phyloP scores from a whole-genome alignment of 75 land plant species.

The Pinus albicaulis region DNA sequence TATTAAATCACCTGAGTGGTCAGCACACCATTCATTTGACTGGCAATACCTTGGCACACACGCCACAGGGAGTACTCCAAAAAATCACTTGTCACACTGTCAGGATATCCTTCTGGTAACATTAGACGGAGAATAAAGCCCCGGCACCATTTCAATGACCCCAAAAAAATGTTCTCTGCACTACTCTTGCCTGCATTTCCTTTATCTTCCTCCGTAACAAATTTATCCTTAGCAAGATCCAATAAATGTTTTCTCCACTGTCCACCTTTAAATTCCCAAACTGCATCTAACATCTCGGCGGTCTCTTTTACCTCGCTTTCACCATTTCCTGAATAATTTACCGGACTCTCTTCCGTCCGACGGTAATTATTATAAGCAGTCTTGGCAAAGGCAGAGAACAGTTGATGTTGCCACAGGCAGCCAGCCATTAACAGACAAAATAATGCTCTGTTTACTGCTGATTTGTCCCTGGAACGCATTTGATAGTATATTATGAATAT shows the following conservation, averaged over 20 bases:
- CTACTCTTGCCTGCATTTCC: background rate
- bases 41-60: constrained; percentile 83
- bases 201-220: constrained; percentile 23
- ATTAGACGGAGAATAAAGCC: constrained; percentile 48
- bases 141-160: constrained; percentile 16
- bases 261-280: constrained; percentile 80
- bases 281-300: constrained; percentile 12
- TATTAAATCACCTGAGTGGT: constrained; percentile 79
- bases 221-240: constrained; percentile 50
- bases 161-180: background rate
- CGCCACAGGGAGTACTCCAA: constrained; percentile 95
- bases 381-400: constrained; percentile 11
- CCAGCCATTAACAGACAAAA: background rate
- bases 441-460: background rate
- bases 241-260: constrained; percentile 48
- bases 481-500: background rate
- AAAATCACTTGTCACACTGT: constrained; percentile 88
- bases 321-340: background rate
- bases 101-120: constrained; percentile 89
- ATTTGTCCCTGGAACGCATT: constrained; percentile 2
- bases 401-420: background rate
- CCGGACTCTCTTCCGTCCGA: background rate
- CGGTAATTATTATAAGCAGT: background rate
- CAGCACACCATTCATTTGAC: constrained; percentile 92
- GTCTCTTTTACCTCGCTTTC: constrained; percentile 7